These are phyloP conservation scores for Penicillium lividum DNA, from an alignment of 495 filamentous ascomycete species.

Conservation along the genomic window DNA sequence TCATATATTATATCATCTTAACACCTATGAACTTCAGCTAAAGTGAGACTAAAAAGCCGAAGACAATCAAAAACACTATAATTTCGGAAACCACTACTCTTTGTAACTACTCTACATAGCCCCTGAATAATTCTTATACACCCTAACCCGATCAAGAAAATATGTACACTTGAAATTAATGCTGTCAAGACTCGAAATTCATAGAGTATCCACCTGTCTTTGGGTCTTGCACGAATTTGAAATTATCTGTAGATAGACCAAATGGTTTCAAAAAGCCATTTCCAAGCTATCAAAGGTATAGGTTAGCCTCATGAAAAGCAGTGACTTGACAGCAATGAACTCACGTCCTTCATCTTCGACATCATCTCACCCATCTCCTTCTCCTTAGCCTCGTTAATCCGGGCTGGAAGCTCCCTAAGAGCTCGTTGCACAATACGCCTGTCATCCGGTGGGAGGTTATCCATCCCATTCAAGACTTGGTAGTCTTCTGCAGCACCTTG, in stretches of 20 bases:
- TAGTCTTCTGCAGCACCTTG: constrained; percentile 80
- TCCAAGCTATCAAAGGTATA: constrained; percentile 58
- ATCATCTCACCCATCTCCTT: constrained; percentile 94
- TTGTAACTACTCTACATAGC: too few species aligned
- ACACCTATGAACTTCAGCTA: too few species aligned
- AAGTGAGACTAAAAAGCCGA: too few species aligned
- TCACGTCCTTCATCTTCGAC: constrained; percentile 86
- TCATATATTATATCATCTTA: too few species aligned
- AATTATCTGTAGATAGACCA: constrained; percentile 88
- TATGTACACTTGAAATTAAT: not conserved
- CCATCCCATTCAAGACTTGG: constrained; percentile 55
- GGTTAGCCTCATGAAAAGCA: not conserved
- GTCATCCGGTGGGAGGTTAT: constrained; percentile 64
- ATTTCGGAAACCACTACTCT: too few species aligned
- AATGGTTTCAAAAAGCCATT: constrained; percentile 93
- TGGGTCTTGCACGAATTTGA: constrained; percentile 89
- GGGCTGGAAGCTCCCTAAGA: constrained; percentile 61
- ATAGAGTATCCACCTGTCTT: constrained; percentile 89
- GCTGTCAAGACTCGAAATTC: constrained; percentile 63
- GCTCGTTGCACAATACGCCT: constrained; percentile 64
- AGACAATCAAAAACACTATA: too few species aligned
- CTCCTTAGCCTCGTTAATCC: constrained; percentile 73
- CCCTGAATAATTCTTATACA: too few species aligned
- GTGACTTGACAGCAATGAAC: constrained; percentile 26
- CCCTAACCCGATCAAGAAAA: too few species aligned